These are phyloP conservation scores for Xylaria sp. DNA, from an alignment of 2,329 filamentous ascomycete genomes.

Conservation along the genomic window DNA sequence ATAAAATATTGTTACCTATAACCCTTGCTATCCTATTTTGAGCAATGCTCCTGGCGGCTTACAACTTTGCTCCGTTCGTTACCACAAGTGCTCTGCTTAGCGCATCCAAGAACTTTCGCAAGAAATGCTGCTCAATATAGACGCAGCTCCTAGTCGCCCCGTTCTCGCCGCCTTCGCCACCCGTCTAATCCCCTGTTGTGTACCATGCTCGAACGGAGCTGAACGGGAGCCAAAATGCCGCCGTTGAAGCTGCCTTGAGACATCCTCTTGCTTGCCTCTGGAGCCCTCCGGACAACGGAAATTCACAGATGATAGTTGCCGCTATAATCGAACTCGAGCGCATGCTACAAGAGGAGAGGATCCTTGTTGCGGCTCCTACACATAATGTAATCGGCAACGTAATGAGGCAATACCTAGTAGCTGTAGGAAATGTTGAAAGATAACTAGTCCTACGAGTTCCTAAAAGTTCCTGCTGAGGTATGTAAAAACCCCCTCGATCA, in stretches of 20 bases:
- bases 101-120: constrained; percentile 18
- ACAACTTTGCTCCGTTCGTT: constrained; percentile 22
- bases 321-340: constrained; percentile 22
- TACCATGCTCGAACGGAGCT: constrained; percentile 6
- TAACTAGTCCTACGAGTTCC: constrained; percentile 20
- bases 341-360: constrained; percentile 8
- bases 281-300: constrained; percentile 26
- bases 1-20: constrained; percentile 24
- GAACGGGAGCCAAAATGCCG: constrained; percentile 23
- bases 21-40: constrained; percentile 23
- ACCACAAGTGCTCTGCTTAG: constrained; percentile 11
- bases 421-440: background rate
- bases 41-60: constrained; percentile 27
- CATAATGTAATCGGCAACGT: constrained; percentile 30
- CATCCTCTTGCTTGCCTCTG: constrained; percentile 24
- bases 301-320: constrained; percentile 28
- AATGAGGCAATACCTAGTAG: constrained; percentile 20
- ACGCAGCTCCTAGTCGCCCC: constrained; percentile 21
- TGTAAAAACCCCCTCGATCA: too few relatives aligned
- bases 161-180: background rate
- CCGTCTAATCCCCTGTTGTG: background rate
- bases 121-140: constrained; percentile 12
- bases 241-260: constrained; percentile 22
- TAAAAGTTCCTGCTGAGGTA: too few relatives aligned
- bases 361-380: constrained; percentile 28